A percentile compares a stretch with the other conserved stretches of the same genome.
phyloP scores from a whole-genome alignment of 1,139 yeast species.

The Schizosaccharomyces versatilis region DNA sequence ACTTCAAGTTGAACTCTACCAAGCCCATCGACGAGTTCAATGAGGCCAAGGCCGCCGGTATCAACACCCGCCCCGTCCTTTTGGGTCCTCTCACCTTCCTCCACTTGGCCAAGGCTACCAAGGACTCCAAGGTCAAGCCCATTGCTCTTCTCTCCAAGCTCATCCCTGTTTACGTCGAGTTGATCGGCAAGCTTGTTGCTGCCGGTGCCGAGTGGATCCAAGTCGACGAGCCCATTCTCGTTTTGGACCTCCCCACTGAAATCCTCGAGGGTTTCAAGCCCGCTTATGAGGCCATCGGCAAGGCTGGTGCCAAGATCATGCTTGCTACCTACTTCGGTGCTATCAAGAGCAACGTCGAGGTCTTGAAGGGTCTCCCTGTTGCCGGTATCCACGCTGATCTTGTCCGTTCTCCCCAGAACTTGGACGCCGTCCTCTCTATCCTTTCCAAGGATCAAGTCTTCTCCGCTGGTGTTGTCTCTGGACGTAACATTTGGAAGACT shows the following conservation, averaged over 20 bases:
- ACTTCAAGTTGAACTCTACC: conserved; percentile 83
- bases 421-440: conserved; percentile 54
- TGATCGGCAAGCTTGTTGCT: conserved; percentile 62
- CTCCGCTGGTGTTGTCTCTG: conserved; percentile 93
- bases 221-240: conserved; percentile 92
- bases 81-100: conserved; percentile 93
- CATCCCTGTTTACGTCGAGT: conserved; percentile 77
- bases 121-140: conserved; percentile 92
- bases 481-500: conserved; percentile 99
- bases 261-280: conserved; percentile 70
- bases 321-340: conserved; percentile 94
- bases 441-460: conserved; percentile 48
- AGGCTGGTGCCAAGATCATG: conserved; percentile 43
- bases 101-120: conserved; percentile 91
- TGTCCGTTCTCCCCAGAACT: conserved; percentile 90
- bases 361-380: conserved; percentile 76
- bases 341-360: conserved; percentile 82
- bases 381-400: conserved; percentile 93
- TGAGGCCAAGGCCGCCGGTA: conserved; percentile 91
- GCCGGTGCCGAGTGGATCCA: conserved; percentile 94
- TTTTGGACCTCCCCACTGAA: conserved; percentile 70
- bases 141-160: conserved; percentile 68
- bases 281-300: conserved; percentile 54
- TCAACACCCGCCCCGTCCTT: conserved; percentile 90
- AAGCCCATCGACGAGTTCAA: conserved; percentile 94